Evolutionary conservation across 805 yeast species (phyloP), one percentile per base, ranked within the genome.

Genomic region (Ascoidea tarda): DNA sequence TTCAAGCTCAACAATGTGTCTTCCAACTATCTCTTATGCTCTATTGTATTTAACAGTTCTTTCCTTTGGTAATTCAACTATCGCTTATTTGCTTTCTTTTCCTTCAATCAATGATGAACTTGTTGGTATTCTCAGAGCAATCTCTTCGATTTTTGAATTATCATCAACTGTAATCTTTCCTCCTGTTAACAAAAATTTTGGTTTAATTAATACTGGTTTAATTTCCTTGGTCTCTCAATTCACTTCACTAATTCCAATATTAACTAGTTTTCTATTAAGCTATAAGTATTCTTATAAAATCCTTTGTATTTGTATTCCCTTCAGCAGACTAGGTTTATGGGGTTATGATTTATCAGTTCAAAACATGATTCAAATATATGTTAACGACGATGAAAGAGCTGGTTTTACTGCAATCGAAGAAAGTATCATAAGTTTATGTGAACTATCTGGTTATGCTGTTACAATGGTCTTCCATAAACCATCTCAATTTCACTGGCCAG

Each of bases 271-370:
- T 46, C 21, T 49, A 4, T 32, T 53, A 31, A 45, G 50, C 5
- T 56, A 49, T 46, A 50, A 50, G 6, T 45, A 52, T 21, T 54
- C 60, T 1, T 58, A 57, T 32, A 59, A 59, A 61, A 46, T 61
- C 14, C 55, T 60, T 49, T 58, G 59, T 52, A 16, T 60, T 44
- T 60, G 61, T 51, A 55, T 60, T 32, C 65, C 65, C 5, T 49
- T 68, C n/a, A 63, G 69, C 16, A 58, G 74, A 14, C 52, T 70
- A 28, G 74, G 74, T 1, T 58, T 70, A 8, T 70, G 74, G 74
- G 72, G 74, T 31, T 69, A 66, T 57, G 73, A 69, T 52, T 57
- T 70, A 33, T 58, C 70, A 32, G 59, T 66, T 1, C 72, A 69
- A 54, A 59, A 63, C 31, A 57, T 61, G 14, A 59, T 70, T 31